A percentile compares a stretch with the other conserved stretches of the same genome.
Conservation (phyloP, 2,329 filamentous ascomycete species). For the Epichloe bromicola region DNA sequence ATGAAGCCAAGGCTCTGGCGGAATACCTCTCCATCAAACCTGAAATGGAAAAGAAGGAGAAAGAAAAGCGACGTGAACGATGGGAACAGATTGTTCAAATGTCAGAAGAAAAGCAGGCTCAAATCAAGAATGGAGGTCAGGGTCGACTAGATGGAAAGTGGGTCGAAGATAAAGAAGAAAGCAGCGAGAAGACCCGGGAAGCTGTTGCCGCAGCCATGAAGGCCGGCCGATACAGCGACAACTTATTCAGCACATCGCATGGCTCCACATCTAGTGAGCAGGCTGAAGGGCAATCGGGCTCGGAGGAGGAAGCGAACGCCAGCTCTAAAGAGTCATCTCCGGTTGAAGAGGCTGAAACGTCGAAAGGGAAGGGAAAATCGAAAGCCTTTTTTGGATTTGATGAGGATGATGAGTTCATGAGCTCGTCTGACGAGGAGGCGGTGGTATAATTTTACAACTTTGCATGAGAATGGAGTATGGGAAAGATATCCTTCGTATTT, state of each 20-base stretch:
- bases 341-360: constrained; percentile 26
- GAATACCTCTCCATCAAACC: constrained; percentile 94
- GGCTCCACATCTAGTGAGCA: constrained; percentile 29
- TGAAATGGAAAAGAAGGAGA: constrained; percentile 91
- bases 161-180: constrained; percentile 91
- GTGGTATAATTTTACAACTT: neutral
- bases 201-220: constrained; percentile 61
- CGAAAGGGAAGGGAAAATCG: constrained; percentile 23
- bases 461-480: neutral
- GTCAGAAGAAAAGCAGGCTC: constrained; percentile 71
- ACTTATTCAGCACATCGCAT: constrained; percentile 38
- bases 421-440: constrained; percentile 48
- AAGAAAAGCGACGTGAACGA: constrained; percentile 67
- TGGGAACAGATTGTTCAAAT: constrained; percentile 84
- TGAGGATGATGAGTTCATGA: constrained; percentile 65
- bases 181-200: constrained; percentile 67
- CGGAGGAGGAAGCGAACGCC: constrained; percentile 25
- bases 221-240: constrained; percentile 48
- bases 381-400: constrained; percentile 66
- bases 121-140: constrained; percentile 61
- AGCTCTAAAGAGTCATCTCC: constrained; percentile 38
- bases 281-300: constrained; percentile 14
- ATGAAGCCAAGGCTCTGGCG: constrained; percentile 86
- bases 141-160: constrained; percentile 76
- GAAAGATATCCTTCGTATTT: neutral